Base-by-base conservation (phyloP, 129 eudicot species). In the Dittrichia graveolens region DNA sequence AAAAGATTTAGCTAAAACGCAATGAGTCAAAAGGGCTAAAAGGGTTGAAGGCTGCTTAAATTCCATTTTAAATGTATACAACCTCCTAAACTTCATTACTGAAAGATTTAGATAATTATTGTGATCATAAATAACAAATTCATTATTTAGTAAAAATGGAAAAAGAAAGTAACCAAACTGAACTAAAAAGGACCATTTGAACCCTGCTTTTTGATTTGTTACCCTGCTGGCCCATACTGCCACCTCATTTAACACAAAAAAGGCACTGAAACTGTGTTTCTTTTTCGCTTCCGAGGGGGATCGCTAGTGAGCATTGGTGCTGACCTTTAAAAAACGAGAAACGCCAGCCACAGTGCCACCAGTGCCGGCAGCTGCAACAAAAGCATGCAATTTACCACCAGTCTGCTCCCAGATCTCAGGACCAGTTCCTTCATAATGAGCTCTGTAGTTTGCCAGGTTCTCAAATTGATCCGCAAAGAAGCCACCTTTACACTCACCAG, bases 321-420 rank as follows among this genome's bases (percentile, higher is more conserved):
- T 50, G 59, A 87, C 98, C 96, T 94, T 90, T 40, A 94, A 79
- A 74, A 80, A 94, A 10, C 83, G 69, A 65, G 99, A 90, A 79
- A 94, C 86, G 55, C 99, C 97, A 56, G 99, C 93, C 15, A 94
- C 82, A 8, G 99, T 94, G 69, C 99, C 99, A 34, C 97, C 97
- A 16, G 99, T 94, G 58, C 99, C 99, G 38, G 99, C 96, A 69
- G 96, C 97, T 54, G 96, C 96, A 55, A 94, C 69, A 69, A 94
- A 94, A 62, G 99, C 96, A 83, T 90, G 88, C 77, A 94, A 66
- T 24, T 76, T 78, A 19, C 96, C 94, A 44, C 76, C 86, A 71
- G 90, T 84, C 78, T 94, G 99, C 69, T 84, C 91, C 99, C 97
- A 94, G 10, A 94, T 90, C 75, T 94, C 99, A 11, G 97, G 96